Conservation (phyloP, 2,329 filamentous ascomycete species). For the Emydomyces testavorans region DNA sequence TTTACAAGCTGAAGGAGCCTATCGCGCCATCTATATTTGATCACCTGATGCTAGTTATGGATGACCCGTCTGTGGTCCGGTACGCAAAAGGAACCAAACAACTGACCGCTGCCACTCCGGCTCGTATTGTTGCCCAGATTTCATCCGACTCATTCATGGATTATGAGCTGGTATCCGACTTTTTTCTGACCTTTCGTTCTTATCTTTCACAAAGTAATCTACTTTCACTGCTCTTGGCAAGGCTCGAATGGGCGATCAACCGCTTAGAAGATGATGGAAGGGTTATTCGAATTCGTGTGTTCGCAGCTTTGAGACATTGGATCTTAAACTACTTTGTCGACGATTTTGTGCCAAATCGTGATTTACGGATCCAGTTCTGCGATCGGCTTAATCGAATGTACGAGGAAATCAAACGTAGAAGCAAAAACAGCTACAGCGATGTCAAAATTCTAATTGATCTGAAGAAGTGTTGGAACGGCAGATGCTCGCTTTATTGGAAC, state of each 20-base stretch:
- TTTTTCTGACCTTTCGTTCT: conserved; percentile 86
- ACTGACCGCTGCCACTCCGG: conserved; percentile 79
- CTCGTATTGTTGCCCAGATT: conserved; percentile 86
- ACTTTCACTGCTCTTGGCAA: conserved; percentile 69
- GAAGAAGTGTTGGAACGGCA: conserved; percentile 93
- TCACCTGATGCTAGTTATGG: conserved; percentile 64
- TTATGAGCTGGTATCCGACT: conserved; percentile 93
- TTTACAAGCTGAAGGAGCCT: conserved; percentile 49
- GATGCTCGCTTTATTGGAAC: conserved; percentile 85
- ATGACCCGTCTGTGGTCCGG: conserved; percentile 70
- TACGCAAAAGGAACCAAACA: conserved; percentile 60
- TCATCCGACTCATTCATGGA: conserved; percentile 92
- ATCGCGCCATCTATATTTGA: conserved; percentile 60
- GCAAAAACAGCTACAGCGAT: conserved; percentile 47
- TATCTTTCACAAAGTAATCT: conserved; percentile 71
- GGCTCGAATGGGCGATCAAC: conserved; percentile 74
- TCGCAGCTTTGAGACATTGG: conserved; percentile 93
- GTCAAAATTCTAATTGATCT: conserved; percentile 85
- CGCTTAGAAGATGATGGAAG: conserved; percentile 73
- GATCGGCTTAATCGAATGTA: conserved; percentile 59
- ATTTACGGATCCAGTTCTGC: conserved; percentile 67
- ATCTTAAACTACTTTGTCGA: conserved; percentile 96
- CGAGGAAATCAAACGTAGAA: conserved; percentile 40
- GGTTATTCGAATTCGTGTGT: conserved; percentile 89
- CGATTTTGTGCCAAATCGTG: conserved; percentile 71